phyloP scores from a whole-genome alignment of 2,329 filamentous ascomycete species.

The Sclerotinia glacialis region DNA sequence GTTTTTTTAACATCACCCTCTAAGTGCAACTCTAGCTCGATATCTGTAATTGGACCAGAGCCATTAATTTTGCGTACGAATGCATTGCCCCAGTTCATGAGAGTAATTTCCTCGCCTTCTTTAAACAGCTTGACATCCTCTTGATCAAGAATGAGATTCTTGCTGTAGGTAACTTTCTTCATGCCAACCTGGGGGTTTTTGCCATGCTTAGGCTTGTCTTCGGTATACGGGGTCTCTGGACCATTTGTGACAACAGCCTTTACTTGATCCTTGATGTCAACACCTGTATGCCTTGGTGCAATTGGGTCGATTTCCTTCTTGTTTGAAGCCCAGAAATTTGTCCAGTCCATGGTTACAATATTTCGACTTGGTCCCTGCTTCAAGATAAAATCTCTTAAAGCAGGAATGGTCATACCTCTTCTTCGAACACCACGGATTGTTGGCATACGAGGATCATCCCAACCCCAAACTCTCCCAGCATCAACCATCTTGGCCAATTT shows the following conservation, averaged over 20 bases:
- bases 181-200: conserved; percentile 83
- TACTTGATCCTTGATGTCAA: conserved; percentile 69
- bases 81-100: conserved; percentile 96
- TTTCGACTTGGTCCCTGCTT: conserved; percentile 82
- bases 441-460: conserved; percentile 85
- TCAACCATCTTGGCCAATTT: conserved; percentile 84
- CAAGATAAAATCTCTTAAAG: conserved; percentile 78
- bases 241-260: conserved; percentile 66
- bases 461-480: conserved; percentile 71
- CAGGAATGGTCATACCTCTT: conserved; percentile 74
- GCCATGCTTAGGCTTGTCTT: conserved; percentile 80
- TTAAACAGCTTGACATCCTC: conserved; percentile 79
- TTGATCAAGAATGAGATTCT: conserved; percentile 78
- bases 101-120: conserved; percentile 83
- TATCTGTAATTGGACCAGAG: conserved; percentile 58
- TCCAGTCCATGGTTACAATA: conserved; percentile 82
- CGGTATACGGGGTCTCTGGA: conserved; percentile 58
- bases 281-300: conserved; percentile 69
- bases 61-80: conserved; percentile 67
- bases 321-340: conserved; percentile 65
- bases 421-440: conserved; percentile 77
- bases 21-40: conserved; percentile 85
- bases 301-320: conserved; percentile 81
- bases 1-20: conserved; percentile 93
- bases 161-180: conserved; percentile 81